Evolutionary conservation across 2,329 filamentous ascomycete genomes (phyloP), one percentile per base, ranked within the genome.

Genomic region (Geosmithia morbida): DNA sequence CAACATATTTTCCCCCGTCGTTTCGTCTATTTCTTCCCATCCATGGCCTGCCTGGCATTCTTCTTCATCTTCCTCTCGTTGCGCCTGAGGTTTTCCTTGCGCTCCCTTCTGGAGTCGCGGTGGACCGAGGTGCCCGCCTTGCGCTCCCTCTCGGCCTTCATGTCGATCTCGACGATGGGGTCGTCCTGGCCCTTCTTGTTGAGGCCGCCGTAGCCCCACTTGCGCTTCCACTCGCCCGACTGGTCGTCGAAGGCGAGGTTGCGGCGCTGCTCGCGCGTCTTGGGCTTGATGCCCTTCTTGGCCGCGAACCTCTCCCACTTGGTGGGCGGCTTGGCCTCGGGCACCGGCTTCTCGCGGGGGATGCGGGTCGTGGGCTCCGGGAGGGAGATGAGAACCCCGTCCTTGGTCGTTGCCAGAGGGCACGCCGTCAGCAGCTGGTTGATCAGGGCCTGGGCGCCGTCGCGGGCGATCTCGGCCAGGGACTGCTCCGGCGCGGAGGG

Each of bases 291-390:
- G 48, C 92, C 92, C 75, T 96, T 94, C 79, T 94, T 94, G 65
- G 81, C 84, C 43, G 92, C 92, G 69, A 98, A 98, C 59, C 83
- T 79, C 71, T 95, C 83, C 92, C 92, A 98, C 65, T 88, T 95
- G 50, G 90, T 97, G 55, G 83, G 83, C 49, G 82, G 72, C 69
- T 89, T 92, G 55, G 81, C 76, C 48, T 79, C 75, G 1, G 92
- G 92, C 8, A 97, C 72, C 10, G 87, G 87, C 67, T 98, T 97
- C 69, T 96, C 89, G 56, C 92, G 84, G 20, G 92, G 92, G 3
- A 97, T 73, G 1, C 72, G 65, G 1, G 84, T 94, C 18, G 75
- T 69, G 0, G 79, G 71, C 0, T 75, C 64, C 0, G 92, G 92
- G 0, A 98, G 81, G 16, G 77, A 72, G 47, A 97, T 79, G 45